Evolutionary conservation across 2,329 filamentous ascomycete species (phyloP).

Genomic region (Alternaria longipes): DNA sequence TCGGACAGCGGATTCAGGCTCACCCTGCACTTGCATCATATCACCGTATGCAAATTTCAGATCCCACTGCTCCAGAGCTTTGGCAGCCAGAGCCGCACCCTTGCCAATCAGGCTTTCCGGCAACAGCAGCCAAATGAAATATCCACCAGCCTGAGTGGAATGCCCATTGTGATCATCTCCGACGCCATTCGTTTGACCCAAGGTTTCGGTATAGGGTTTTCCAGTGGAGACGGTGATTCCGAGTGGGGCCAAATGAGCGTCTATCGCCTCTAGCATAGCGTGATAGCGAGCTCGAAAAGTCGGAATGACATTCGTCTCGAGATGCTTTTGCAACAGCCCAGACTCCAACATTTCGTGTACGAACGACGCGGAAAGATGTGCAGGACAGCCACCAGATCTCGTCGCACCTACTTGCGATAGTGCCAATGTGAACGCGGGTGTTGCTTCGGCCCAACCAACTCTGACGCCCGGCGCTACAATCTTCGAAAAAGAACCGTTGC

Average conservation of each 20-base stretch:
- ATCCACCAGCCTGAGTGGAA: neutral
- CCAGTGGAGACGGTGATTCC: neutral
- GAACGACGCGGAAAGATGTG: conserved; percentile 63
- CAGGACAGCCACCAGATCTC: conserved; percentile 64
- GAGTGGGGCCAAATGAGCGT: conserved; percentile 62
- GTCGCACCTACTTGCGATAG: conserved; percentile 61
- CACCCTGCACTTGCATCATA: conserved; percentile 65
- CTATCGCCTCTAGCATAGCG: conserved; percentile 65
- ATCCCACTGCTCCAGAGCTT: conserved; percentile 66
- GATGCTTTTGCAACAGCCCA: conserved; percentile 59
- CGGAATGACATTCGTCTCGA: conserved; percentile 60
- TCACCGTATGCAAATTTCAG: conserved; percentile 71
- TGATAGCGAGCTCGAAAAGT: conserved; percentile 61
- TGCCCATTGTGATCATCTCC: no score
- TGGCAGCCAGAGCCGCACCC: conserved; percentile 29
- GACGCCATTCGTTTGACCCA: neutral
- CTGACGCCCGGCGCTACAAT: conserved; percentile 62
- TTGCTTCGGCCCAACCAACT: conserved; percentile 82
- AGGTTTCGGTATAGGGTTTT: neutral
- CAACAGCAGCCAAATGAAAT: neutral
- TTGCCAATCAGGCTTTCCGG: neutral
- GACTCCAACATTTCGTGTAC: conserved; percentile 61
- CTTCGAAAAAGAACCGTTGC: conserved; percentile 91
- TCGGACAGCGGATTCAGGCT: conserved; percentile 11
- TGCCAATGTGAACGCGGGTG: conserved; percentile 65